A percentile compares a stretch with the other conserved stretches of the same genome.
Evolutionary conservation across 306 rosid genomes (phyloP).

Genomic region (Coriaria nepalensis): DNA sequence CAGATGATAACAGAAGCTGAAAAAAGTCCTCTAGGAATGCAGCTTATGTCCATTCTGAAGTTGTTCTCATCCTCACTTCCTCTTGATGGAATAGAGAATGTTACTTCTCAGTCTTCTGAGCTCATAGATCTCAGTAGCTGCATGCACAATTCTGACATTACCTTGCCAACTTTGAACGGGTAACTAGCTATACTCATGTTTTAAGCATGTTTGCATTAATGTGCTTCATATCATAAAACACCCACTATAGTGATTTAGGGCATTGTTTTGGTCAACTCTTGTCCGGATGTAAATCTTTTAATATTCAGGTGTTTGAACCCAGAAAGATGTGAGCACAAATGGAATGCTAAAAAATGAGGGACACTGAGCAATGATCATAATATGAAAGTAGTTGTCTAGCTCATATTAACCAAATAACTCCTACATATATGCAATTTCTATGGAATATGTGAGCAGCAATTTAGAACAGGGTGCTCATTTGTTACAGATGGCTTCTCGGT

Average conservation of each 20-base stretch:
- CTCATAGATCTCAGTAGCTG: conserved; percentile 65
- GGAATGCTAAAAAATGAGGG: too few relatives aligned
- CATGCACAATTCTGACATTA: conserved; percentile 56
- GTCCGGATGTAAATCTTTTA: too few relatives aligned
- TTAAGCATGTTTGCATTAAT: background rate
- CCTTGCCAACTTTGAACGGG: conserved; percentile 86
- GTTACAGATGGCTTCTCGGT: conserved; percentile 87
- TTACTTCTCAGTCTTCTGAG: conserved; percentile 23
- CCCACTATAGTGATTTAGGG: background rate
- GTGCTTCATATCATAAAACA: background rate
- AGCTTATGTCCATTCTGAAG: conserved; percentile 57
- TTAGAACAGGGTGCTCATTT: conserved; percentile 11
- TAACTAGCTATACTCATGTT: conserved; percentile 14
- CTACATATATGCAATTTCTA: background rate
- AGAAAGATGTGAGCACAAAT: too few relatives aligned
- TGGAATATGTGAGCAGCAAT: background rate
- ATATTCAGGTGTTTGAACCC: too few relatives aligned
- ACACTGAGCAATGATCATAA: too few relatives aligned
- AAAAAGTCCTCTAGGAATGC: conserved; percentile 39
- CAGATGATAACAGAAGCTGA: conserved; percentile 51
- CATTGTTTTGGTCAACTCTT: background rate
- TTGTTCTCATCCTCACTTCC: conserved; percentile 37
- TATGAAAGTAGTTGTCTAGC: too few relatives aligned
- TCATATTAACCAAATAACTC: too few relatives aligned
- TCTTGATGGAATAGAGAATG: conserved; percentile 15